Conservation (phyloP, 208 protist genomes). For the Leishmania amazonensis region DNA sequence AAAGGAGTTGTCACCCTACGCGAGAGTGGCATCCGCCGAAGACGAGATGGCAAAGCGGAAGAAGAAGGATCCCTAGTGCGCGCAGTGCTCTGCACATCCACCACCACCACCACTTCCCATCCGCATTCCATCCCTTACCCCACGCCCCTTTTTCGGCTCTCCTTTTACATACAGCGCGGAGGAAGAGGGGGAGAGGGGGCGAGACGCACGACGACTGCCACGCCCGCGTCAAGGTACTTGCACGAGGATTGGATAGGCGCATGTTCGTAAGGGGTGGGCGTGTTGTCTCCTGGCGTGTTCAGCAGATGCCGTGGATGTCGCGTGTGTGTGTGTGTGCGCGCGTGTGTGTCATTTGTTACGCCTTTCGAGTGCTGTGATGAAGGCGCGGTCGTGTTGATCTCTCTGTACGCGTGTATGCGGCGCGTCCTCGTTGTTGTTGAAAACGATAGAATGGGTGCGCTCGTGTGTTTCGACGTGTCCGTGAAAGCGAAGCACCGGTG, state of each 20-base stretch:
- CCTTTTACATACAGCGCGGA: background rate
- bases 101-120: background rate
- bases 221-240: background rate
- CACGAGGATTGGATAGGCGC: background rate
- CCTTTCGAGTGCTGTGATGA: background rate
- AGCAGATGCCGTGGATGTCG: background rate
- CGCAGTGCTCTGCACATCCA: background rate
- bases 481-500: background rate
- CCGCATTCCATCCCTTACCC: background rate
- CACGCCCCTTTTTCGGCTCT: background rate
- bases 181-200: background rate
- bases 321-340: background rate
- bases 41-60: background rate
- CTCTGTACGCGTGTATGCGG: background rate
- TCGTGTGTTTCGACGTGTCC: background rate
- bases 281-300: background rate
- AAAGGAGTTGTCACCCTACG: constrained; percentile 39
- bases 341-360: background rate
- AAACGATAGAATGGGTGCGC: too few relatives aligned
- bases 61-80: background rate
- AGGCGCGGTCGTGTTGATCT: background rate
- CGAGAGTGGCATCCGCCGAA: background rate
- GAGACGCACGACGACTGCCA: background rate
- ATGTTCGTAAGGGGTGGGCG: background rate
- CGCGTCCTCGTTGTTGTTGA: too few relatives aligned